phyloP scores from a whole-genome alignment of 331 rosid species.

The Malus hybrid region DNA sequence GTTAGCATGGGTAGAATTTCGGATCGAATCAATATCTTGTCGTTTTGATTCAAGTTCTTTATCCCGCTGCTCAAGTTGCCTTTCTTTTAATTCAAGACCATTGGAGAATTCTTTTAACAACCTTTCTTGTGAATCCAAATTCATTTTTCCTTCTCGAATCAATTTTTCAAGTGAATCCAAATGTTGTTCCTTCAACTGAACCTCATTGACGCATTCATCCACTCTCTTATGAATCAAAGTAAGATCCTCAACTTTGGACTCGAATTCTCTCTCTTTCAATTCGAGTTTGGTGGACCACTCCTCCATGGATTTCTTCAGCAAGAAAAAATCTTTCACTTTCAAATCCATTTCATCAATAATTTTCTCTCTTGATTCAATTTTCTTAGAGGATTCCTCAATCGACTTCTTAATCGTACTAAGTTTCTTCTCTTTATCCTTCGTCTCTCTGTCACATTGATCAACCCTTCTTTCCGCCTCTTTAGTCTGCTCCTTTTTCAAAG shows the following conservation, averaged over 20 bases:
- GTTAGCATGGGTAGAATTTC: neutral
- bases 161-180: neutral
- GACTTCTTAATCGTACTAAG: neutral
- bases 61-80: constrained; percentile 3
- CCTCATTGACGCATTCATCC: neutral
- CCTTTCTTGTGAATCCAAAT: neutral
- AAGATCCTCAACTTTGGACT: neutral
- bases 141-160: constrained; percentile 1
- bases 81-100: constrained; percentile 17
- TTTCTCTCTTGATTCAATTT: constrained; percentile 8
- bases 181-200: constrained; percentile 3
- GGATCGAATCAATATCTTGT: neutral
- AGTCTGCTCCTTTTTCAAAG: constrained; percentile 10
- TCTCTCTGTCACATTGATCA: constrained; percentile 7
- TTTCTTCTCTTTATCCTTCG: constrained; percentile 5
- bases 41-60: neutral
- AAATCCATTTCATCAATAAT: constrained; percentile 17
- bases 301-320: constrained; percentile 5
- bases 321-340: constrained; percentile 10
- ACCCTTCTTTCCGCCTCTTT: neutral
- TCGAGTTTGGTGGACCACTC: constrained; percentile 18
- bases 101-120: neutral
- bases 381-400: constrained; percentile 11
- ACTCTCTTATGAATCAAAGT: neutral
- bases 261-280: neutral